Conservation (phyloP, 176 grass and related monocot species). For the Luzula sylvatica region DNA sequence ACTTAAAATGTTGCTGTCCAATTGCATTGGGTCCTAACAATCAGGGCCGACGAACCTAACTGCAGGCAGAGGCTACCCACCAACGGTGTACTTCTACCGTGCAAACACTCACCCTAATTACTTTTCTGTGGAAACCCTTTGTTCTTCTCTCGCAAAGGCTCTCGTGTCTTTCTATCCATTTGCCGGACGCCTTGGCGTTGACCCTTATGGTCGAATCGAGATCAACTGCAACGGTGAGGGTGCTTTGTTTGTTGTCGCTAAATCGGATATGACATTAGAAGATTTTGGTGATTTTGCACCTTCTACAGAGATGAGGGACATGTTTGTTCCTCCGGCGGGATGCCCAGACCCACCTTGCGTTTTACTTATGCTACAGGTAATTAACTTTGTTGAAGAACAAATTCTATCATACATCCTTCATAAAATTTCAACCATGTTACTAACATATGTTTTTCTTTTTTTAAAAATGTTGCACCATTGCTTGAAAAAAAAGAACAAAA, state of each 20-base stretch:
- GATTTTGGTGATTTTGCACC: slow-evolving; percentile 31
- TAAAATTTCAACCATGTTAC: neutral
- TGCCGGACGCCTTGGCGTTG: slow-evolving; percentile 58
- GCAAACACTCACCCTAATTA: slow-evolving; percentile 9
- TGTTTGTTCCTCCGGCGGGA: slow-evolving; percentile 29
- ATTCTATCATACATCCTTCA: neutral
- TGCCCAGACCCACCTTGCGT: slow-evolving; percentile 13
- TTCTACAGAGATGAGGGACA: slow-evolving; percentile 31
- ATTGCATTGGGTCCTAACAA: no score
- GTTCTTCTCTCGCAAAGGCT: slow-evolving; percentile 37
- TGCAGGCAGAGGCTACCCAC: slow-evolving; percentile 73
- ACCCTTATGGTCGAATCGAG: slow-evolving; percentile 73
- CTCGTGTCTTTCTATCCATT: slow-evolving; percentile 82
- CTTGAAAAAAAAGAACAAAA: neutral
- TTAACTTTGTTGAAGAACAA: neutral
- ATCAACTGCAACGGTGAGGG: slow-evolving; percentile 67
- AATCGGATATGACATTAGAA: neutral
- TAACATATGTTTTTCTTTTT: neutral
- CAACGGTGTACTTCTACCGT: slow-evolving; percentile 86
- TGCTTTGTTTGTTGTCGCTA: slow-evolving; percentile 55
- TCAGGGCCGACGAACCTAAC: no score
- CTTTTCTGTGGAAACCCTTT: slow-evolving; percentile 51
- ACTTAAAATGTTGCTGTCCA: no score
- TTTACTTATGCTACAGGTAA: slow-evolving; percentile 31
- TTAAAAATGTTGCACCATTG: neutral